Evolutionary conservation across 441 rosid species (phyloP), one percentile per base, ranked within the genome.

Genomic region (Populus hybrid): DNA sequence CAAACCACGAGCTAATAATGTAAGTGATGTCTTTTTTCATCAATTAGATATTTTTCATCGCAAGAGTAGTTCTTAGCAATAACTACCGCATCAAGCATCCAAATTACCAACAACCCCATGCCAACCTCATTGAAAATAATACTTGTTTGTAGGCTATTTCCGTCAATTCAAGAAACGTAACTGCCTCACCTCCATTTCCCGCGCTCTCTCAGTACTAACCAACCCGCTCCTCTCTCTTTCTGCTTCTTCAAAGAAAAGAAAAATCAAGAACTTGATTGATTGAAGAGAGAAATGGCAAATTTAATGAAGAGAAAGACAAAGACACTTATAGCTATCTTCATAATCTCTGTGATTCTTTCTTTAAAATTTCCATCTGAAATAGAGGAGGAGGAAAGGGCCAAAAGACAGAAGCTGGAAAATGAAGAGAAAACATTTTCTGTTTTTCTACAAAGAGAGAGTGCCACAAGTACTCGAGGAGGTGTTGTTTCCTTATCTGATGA

Each of bases 261-360:
- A 11, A 35, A 10, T 14, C 23, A 11, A 28, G 69, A 66, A 24
- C 18, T 32, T 35, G 10, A 28, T 67, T 67, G 59, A 67, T 57
- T 6, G 70, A 20, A 67, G 20, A 67, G 36, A 30, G 70, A 78
- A 32, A 42, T 66, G 38, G 66, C 35, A 34, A 69, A 35, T 26
- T 26, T 34, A 26, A 6, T 70, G 70, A 69, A 57, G 46, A 76
- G 24, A 65, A 72, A 78, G 74, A 28, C n/a, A 67, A 26, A 35
- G 70, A 9, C 34, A 6, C 23, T 81, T 38, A 2, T 76, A 36
- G 24, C 71, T 36, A 64, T 67, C 28, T 64, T 78, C 50, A 0
- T 84, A 14, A 74, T 78, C 71, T 65, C 84, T 26, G 63, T 84
- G 72, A 30, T 78, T 46, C 75, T 73, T 34, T 78, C 82, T 8